A percentile compares a stretch with the other conserved stretches of the same genome.
phyloP scores from a whole-genome alignment of 371 early-diverging fungal species.

The Catenaria anguillulae region DNA sequence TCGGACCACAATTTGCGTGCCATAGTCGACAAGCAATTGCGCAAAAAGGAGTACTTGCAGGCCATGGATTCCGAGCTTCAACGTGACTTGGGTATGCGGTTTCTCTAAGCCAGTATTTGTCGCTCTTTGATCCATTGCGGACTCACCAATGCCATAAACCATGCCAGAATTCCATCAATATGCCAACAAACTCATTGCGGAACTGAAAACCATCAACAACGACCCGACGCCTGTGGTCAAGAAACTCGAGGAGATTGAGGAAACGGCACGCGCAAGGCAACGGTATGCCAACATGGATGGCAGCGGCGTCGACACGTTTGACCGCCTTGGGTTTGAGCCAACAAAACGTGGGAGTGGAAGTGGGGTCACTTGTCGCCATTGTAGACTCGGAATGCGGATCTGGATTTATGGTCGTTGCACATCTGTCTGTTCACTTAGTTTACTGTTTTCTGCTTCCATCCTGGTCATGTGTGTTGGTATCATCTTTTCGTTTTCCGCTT shows the following conservation, averaged over 20 bases:
- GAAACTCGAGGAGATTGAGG: not conserved
- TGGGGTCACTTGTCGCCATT: too few species aligned
- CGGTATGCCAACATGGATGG: not conserved
- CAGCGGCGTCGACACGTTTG: not conserved
- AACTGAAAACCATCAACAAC: not conserved
- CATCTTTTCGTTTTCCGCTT: too few species aligned
- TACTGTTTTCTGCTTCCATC: too few species aligned
- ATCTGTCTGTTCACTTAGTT: too few species aligned
- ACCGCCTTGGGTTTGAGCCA: not conserved
- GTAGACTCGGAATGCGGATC: too few species aligned
- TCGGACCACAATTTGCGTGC: not conserved
- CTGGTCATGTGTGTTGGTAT: too few species aligned
- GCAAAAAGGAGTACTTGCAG: conserved; percentile 1
- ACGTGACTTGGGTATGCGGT: not conserved
- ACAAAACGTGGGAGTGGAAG: too few species aligned
- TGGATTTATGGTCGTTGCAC: too few species aligned
- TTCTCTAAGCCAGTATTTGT: too few species aligned
- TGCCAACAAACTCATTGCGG: not conserved
- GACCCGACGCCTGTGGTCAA: not conserved
- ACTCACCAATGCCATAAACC: too few species aligned
- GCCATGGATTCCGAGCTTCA: not conserved
- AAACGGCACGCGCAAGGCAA: not conserved
- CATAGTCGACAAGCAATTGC: not conserved
- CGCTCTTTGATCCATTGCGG: too few species aligned
- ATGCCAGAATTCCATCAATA: not conserved